phyloP scores from a whole-genome alignment of 352 stramenopile species.

The Phytophthora fragariae region DNA sequence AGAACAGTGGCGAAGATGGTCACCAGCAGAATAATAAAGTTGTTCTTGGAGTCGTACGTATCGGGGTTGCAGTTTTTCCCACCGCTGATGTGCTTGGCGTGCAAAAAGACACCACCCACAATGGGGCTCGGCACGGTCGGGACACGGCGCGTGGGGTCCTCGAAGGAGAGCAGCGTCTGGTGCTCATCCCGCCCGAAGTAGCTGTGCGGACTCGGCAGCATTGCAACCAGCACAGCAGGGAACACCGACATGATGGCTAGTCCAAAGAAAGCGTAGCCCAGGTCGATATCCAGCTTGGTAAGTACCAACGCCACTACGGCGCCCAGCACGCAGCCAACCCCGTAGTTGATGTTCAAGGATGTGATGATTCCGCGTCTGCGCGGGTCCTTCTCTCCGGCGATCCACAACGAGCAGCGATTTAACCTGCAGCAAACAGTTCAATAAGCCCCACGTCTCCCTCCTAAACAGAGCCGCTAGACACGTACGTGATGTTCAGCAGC shows the following conservation, averaged over 20 bases:
- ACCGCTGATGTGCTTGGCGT: constrained; percentile 75
- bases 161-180: constrained; percentile 69
- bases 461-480: not conserved
- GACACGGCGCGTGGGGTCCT: constrained; percentile 77
- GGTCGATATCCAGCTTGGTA: constrained; percentile 53
- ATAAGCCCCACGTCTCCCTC: not conserved
- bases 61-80: constrained; percentile 83
- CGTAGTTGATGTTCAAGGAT: constrained; percentile 78
- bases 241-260: constrained; percentile 56
- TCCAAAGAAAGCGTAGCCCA: constrained; percentile 68
- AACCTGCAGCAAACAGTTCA: constrained; percentile 39
- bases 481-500: constrained; percentile 82
- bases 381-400: constrained; percentile 73
- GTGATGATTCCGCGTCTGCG: constrained; percentile 76
- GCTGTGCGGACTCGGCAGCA: constrained; percentile 50
- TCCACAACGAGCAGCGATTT: constrained; percentile 75
- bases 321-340: constrained; percentile 66
- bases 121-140: constrained; percentile 85
- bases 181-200: constrained; percentile 64
- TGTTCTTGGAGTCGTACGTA: constrained; percentile 84
- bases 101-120: constrained; percentile 83
- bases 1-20: constrained; percentile 84
- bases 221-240: constrained; percentile 50
- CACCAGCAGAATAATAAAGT: constrained; percentile 86
- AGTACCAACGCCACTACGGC: constrained; percentile 59